Percentiles rank a stretch among this genome's conserved stretches.
phyloP scores from a whole-genome alignment of 139 green algal species.

The Tetradesmus lagerheimii region DNA sequence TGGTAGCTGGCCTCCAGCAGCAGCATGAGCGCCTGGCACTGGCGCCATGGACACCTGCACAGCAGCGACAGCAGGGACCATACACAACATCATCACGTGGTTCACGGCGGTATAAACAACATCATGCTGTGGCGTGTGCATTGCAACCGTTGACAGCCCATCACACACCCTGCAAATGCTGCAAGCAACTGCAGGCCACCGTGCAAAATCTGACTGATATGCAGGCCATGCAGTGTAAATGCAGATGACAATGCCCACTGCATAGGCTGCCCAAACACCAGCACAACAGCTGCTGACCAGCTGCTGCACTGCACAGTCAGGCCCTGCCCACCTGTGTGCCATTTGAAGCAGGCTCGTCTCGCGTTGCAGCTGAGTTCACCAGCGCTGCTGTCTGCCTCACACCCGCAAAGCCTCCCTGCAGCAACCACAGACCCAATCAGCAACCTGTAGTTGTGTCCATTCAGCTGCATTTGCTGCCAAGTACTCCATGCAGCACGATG shows the following conservation, averaged over 20 bases:
- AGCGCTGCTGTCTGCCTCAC: constrained; percentile 21
- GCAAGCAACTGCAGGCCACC: too few species aligned
- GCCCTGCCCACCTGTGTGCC: not conserved
- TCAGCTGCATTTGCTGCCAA: too few species aligned
- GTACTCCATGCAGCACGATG: too few species aligned
- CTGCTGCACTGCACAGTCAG: not conserved
- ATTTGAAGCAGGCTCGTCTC: not conserved
- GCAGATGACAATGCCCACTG: too few species aligned
- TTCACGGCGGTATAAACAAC: too few species aligned
- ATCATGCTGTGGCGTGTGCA: too few species aligned
- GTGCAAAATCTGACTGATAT: too few species aligned
- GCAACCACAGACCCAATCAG: not conserved
- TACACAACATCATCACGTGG: too few species aligned
- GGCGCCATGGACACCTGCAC: not conserved
- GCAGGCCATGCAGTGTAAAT: too few species aligned
- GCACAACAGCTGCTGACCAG: not conserved
- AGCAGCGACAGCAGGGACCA: not conserved
- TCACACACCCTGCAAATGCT: not conserved
- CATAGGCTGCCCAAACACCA: too few species aligned
- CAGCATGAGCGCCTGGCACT: not conserved
- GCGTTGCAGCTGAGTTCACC: not conserved
- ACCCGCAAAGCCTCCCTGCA: constrained; percentile 19
- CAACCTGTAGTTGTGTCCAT: too few species aligned
- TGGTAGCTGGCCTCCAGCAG: not conserved
- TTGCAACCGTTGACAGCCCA: not conserved